Evolutionary conservation across 176 grass and related monocot species (phyloP).

Genomic region (Oryza brachyantha): DNA sequence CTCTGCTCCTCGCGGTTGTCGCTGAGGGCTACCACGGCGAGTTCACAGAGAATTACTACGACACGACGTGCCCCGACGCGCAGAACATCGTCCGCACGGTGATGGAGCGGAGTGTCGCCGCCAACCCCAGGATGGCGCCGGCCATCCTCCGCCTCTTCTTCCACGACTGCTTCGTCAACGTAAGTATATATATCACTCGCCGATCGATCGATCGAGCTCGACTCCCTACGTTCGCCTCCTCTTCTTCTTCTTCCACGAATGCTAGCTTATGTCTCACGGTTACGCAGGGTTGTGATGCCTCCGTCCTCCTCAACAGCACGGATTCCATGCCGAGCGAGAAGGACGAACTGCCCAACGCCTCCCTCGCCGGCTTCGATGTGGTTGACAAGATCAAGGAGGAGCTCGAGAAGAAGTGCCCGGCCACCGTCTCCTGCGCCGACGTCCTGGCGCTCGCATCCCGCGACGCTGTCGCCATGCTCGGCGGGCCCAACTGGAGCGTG

Average conservation of each 20-base stretch:
- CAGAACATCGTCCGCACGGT: conserved; percentile 34
- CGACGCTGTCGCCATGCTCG: conserved; percentile 57
- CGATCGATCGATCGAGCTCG: no score
- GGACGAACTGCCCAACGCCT: conserved; percentile 31
- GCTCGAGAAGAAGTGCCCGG: conserved; percentile 45
- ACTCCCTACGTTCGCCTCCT: no score
- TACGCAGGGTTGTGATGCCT: conserved; percentile 56
- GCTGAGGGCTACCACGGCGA: not conserved
- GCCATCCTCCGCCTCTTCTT: conserved; percentile 80
- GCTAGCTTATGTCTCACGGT: not conserved
- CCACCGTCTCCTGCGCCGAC: conserved; percentile 61
- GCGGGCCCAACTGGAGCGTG: conserved; percentile 59
- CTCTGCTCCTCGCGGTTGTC: not conserved
- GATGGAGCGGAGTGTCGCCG: conserved; percentile 26
- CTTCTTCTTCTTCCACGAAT: no score
- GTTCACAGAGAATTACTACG: conserved; percentile 43
- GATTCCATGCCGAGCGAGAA: conserved; percentile 37
- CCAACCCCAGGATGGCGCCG: conserved; percentile 30
- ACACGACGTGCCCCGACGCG: conserved; percentile 45
- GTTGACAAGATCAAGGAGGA: conserved; percentile 56
- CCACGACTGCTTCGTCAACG: conserved; percentile 75
- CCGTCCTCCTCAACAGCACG: conserved; percentile 46
- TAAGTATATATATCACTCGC: not conserved
- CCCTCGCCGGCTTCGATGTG: conserved; percentile 41
- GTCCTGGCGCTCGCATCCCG: conserved; percentile 47